phyloP scores from a whole-genome alignment of 805 yeast genomes.

The Hanseniaspora meyeri region DNA sequence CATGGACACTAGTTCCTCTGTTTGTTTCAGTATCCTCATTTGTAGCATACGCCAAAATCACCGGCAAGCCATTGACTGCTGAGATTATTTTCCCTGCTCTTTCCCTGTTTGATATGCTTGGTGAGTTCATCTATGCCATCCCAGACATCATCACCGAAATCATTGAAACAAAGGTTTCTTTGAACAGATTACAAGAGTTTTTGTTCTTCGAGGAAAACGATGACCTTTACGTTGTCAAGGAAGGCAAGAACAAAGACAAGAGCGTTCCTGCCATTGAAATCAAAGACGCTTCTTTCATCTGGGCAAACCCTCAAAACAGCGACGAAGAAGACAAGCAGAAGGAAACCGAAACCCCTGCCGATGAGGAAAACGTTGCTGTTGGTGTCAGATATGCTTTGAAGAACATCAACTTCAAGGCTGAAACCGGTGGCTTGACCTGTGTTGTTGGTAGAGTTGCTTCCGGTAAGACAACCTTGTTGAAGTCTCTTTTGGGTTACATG shows the following conservation, averaged over 20 bases:
- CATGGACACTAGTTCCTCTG: conserved; percentile 56
- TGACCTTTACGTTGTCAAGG: conserved; percentile 25
- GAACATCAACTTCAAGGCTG: conserved; percentile 38
- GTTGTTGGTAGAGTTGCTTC: conserved; percentile 57
- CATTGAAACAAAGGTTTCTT: conserved; percentile 48
- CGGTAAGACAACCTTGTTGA: conserved; percentile 50
- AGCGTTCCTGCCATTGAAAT: conserved; percentile 30
- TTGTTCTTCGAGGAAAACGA: conserved; percentile 38
- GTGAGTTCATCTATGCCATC: conserved; percentile 46
- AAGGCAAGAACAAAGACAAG: conserved; percentile 18
- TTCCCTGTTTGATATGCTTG: conserved; percentile 44
- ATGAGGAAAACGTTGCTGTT: conserved; percentile 33
- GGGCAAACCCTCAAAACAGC: conserved; percentile 27
- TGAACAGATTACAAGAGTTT: conserved; percentile 42
- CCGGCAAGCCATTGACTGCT: conserved; percentile 44
- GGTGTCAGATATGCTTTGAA: conserved; percentile 39
- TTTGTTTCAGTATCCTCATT: conserved; percentile 53
- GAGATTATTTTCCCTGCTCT: conserved; percentile 61
- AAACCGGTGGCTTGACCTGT: conserved; percentile 44
- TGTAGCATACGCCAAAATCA: conserved; percentile 38
- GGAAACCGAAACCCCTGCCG: neutral
- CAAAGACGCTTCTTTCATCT: conserved; percentile 41
- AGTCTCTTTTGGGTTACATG: conserved; percentile 45
- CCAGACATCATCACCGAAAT: conserved; percentile 46
- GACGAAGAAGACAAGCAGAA: neutral